phyloP scores from a whole-genome alignment of 2,329 filamentous ascomycete species.

The Juglanconis sp. region DNA sequence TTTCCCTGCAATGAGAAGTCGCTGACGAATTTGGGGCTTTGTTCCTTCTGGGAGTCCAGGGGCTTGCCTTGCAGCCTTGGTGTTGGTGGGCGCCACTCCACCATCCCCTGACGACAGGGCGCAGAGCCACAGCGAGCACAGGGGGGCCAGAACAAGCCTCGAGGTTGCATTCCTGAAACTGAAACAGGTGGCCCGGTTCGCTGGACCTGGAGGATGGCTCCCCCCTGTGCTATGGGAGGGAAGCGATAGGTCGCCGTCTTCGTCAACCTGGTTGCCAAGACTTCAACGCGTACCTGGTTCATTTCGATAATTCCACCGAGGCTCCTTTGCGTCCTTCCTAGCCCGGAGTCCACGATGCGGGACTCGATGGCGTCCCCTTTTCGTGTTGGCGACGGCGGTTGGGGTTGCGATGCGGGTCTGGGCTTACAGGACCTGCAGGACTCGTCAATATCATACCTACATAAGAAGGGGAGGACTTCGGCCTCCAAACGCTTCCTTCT shows the following conservation, averaged over 20 bases:
- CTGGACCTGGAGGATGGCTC: slow-evolving; percentile 2
- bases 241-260: slow-evolving; percentile 7
- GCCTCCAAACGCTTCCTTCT: neutral
- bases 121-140: neutral
- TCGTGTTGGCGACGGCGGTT: neutral
- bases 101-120: neutral
- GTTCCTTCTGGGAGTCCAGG: neutral
- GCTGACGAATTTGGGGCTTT: slow-evolving; percentile 1
- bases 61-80: neutral
- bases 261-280: slow-evolving; percentile 13
- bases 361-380: neutral
- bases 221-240: neutral
- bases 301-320: slow-evolving; percentile 11
- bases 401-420: neutral
- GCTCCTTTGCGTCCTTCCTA: neutral
- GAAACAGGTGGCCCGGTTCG: slow-evolving; percentile 8
- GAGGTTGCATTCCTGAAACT: slow-evolving; percentile 12
- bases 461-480: slow-evolving; percentile 15
- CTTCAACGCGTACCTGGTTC: slow-evolving; percentile 8
- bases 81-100: neutral
- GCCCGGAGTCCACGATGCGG: neutral
- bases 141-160: slow-evolving; percentile 7
- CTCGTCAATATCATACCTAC: neutral
- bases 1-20: slow-evolving; percentile 3
- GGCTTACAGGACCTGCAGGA: too few relatives aligned